A percentile compares a stretch with the other conserved stretches of the same genome.
Conservation (phyloP, 2,329 filamentous ascomycete species). For the Lecanoromycetidae sp. region DNA sequence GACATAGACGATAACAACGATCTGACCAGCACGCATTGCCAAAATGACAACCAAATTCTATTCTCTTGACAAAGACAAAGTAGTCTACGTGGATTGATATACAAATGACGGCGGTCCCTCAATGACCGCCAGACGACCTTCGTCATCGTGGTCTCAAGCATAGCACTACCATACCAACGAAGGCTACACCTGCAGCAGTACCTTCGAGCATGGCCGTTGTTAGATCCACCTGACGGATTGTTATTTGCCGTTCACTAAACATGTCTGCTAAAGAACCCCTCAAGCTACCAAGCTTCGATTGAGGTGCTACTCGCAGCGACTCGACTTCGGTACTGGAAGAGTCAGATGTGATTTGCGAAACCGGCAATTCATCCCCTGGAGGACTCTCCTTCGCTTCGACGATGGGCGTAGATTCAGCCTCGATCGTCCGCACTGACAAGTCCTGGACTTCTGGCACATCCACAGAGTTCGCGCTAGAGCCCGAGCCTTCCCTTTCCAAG, state of each 20-base stretch:
- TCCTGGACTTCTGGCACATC: not conserved
- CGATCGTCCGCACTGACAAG: not conserved
- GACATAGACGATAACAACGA: not conserved
- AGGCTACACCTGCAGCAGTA: constrained; percentile 50
- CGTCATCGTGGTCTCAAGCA: constrained; percentile 36
- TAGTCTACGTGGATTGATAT: too few relatives aligned
- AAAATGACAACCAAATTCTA: too few relatives aligned
- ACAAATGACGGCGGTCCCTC: too few relatives aligned
- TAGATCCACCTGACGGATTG: constrained; percentile 55
- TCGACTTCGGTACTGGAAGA: constrained; percentile 21
- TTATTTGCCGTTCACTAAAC: constrained; percentile 52
- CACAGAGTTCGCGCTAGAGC: not conserved
- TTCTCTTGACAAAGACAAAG: too few relatives aligned
- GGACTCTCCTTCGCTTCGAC: constrained; percentile 9
- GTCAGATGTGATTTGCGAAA: not conserved
- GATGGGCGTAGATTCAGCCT: constrained; percentile 5
- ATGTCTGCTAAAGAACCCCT: constrained; percentile 44
- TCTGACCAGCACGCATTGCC: too few relatives aligned
- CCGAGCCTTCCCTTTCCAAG: constrained; percentile 49
- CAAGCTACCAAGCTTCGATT: constrained; percentile 33
- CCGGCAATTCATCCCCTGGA: constrained; percentile 10
- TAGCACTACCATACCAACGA: constrained; percentile 43
- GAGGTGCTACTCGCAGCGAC: constrained; percentile 18
- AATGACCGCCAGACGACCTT: too few relatives aligned
- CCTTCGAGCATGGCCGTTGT: constrained; percentile 59